Conservation (phyloP, 768 basidiomycete genomes). For the Suillus cothurnatus region DNA sequence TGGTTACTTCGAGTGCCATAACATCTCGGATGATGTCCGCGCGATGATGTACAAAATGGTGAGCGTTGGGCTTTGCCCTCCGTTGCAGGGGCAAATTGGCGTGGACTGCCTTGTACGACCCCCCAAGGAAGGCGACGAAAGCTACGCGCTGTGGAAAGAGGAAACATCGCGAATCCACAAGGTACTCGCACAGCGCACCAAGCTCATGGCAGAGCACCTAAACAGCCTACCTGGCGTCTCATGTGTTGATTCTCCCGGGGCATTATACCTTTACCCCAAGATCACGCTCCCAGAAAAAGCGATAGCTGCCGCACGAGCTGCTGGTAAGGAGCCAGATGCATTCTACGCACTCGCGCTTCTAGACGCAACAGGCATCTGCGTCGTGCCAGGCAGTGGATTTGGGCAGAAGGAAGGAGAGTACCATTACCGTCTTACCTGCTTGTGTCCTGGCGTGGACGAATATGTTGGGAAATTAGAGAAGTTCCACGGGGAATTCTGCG, state of each 20-base stretch:
- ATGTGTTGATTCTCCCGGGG: slow-evolving; percentile 89
- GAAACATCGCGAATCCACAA: slow-evolving; percentile 84
- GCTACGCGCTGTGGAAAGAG: slow-evolving; percentile 76
- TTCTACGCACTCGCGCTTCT: slow-evolving; percentile 86
- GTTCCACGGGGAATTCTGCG: slow-evolving; percentile 66
- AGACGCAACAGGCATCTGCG: slow-evolving; percentile 90
- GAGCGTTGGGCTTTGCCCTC: slow-evolving; percentile 86
- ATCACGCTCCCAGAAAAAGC: slow-evolving; percentile 77
- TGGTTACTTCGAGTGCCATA: slow-evolving; percentile 93
- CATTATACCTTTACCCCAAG: slow-evolving; percentile 90
- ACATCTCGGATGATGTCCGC: slow-evolving; percentile 74
- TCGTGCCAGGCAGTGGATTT: slow-evolving; percentile 92
- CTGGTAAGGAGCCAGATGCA: slow-evolving; percentile 82
- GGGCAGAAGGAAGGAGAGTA: slow-evolving; percentile 89
- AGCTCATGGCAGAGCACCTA: slow-evolving; percentile 76
- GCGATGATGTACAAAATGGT: slow-evolving; percentile 97
- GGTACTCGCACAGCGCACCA: slow-evolving; percentile 69
- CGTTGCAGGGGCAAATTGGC: slow-evolving; percentile 88
- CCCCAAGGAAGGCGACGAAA: slow-evolving; percentile 72
- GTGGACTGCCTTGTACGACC: slow-evolving; percentile 95
- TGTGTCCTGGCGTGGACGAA: slow-evolving; percentile 93
- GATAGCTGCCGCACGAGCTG: slow-evolving; percentile 66
- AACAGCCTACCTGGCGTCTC: slow-evolving; percentile 84
- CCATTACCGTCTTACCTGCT: slow-evolving; percentile 91
- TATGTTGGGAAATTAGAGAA: slow-evolving; percentile 83